Evolutionary conservation across 495 filamentous ascomycete genomes (phyloP).

Genomic region (Tuber indicum): DNA sequence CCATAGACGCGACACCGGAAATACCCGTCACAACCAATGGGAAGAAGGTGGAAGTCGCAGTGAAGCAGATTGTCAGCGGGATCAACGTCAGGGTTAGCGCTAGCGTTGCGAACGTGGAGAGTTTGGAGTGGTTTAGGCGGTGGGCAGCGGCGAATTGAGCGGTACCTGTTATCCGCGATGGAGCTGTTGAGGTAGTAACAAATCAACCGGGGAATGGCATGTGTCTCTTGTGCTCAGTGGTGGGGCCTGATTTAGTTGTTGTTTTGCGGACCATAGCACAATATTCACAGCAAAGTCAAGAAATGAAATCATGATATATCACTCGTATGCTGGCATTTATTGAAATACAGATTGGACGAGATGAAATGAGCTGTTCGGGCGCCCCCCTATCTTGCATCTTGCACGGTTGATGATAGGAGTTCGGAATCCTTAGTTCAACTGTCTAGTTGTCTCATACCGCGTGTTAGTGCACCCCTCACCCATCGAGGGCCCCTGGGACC

Average conservation of each 20-base stretch:
- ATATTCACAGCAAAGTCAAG: not conserved
- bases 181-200: not conserved
- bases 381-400: not conserved
- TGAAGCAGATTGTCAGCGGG: slow-evolving; percentile 90
- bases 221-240: not conserved
- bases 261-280: not conserved
- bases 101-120: slow-evolving; percentile 76
- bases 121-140: slow-evolving; percentile 72
- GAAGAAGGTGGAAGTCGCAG: slow-evolving; percentile 90
- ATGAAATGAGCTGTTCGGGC: not conserved
- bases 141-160: slow-evolving; percentile 54
- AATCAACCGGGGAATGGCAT: not conserved
- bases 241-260: not conserved
- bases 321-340: not conserved
- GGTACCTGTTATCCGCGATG: not conserved
- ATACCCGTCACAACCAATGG: slow-evolving; percentile 87
- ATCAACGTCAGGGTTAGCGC: slow-evolving; percentile 76
- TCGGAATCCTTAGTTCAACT: not conserved
- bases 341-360: not conserved
- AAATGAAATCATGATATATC: not conserved
- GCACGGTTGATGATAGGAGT: not conserved
- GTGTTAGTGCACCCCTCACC: too few species aligned
- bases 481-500: too few species aligned
- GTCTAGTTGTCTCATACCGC: not conserved
- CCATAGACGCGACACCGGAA: slow-evolving; percentile 71